Evolutionary conservation across 768 basidiomycete genomes (phyloP).

Genomic region (Daedalea quercina): DNA sequence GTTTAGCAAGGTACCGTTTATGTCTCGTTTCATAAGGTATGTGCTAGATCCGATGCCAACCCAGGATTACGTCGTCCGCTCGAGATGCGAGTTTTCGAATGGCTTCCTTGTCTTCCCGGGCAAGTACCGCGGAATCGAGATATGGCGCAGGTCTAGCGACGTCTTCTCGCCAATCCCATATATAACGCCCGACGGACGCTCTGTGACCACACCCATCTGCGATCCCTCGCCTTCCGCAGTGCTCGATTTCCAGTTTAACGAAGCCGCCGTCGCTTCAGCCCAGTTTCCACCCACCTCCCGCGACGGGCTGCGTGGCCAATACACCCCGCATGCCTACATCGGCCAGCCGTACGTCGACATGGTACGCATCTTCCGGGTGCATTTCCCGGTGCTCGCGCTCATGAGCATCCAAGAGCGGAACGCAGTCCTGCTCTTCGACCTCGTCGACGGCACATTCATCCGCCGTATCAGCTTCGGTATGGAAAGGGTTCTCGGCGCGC

Average conservation of each 20-base stretch:
- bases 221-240: conserved; percentile 9
- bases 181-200: neutral
- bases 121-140: conserved; percentile 15
- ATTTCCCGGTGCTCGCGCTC: conserved; percentile 10
- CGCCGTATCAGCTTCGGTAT: conserved; percentile 7
- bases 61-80: conserved; percentile 7
- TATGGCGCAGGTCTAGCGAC: conserved; percentile 15
- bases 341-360: conserved; percentile 8
- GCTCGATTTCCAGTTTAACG: conserved; percentile 7
- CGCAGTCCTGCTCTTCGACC: conserved; percentile 12
- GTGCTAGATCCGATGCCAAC: neutral
- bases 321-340: conserved; percentile 17
- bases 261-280: neutral
- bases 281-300: conserved; percentile 1
- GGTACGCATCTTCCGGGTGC: conserved; percentile 10
- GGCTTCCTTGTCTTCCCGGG: conserved; percentile 13
- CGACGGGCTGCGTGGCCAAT: conserved; percentile 10
- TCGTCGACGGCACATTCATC: conserved; percentile 8
- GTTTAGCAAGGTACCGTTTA: conserved; percentile 9
- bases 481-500: conserved; percentile 6
- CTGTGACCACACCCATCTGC: conserved; percentile 6
- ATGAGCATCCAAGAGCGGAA: conserved; percentile 5
- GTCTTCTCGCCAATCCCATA: neutral
- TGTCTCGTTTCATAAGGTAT: neutral
- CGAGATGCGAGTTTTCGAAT: conserved; percentile 7